Conservation (phyloP, 441 rosid genomes). For the Isatis lusitanica region DNA sequence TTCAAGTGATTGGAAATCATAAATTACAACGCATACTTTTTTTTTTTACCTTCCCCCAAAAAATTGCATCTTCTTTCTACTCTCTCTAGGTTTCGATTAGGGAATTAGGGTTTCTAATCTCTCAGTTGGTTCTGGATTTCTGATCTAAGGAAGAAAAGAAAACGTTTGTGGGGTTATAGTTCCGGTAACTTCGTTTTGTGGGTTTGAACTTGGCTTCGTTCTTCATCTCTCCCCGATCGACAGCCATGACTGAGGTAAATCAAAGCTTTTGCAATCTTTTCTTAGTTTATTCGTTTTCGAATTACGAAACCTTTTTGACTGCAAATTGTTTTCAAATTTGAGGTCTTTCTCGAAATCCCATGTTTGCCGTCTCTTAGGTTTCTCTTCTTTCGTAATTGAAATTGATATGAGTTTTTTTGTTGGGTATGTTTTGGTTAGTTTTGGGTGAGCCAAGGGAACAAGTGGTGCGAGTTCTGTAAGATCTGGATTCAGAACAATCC, state of each 20-base stretch:
- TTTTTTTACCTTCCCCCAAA: neutral
- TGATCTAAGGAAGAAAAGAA: neutral
- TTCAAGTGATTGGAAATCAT: neutral
- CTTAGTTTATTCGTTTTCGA: neutral
- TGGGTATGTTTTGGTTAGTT: slow-evolving; percentile 43
- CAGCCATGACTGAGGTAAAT: slow-evolving; percentile 36
- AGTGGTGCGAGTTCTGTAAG: slow-evolving; percentile 98
- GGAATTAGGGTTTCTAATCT: too few relatives aligned
- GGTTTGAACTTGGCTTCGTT: slow-evolving; percentile 1
- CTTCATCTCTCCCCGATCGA: slow-evolving; percentile 16
- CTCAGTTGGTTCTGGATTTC: neutral
- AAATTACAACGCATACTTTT: neutral
- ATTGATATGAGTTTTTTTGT: neutral
- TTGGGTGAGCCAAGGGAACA: slow-evolving; percentile 97
- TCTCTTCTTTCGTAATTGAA: slow-evolving; percentile 7
- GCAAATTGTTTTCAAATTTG: neutral
- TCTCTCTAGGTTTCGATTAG: too few relatives aligned
- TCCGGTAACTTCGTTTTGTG: neutral
- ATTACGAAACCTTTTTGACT: neutral
- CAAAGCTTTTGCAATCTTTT: neutral
- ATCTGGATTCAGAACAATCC: slow-evolving; percentile 77
- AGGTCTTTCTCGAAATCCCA: neutral
- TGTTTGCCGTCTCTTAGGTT: neutral
- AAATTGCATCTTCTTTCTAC: neutral
- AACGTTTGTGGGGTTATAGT: neutral